Conservation (phyloP, 1,139 yeast genomes). For the Candida labiduridarum region DNA sequence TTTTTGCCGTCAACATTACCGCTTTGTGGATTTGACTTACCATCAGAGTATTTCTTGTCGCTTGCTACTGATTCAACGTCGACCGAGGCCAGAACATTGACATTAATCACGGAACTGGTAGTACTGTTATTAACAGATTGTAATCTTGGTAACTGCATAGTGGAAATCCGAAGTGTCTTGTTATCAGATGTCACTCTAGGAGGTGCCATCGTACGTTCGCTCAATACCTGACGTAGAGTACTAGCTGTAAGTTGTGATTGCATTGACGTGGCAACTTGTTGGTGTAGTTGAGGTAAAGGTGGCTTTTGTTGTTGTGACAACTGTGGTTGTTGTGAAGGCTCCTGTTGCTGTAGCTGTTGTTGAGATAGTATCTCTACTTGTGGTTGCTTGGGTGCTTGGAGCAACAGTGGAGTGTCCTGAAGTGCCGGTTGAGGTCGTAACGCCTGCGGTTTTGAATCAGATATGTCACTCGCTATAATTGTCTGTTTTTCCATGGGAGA, state of each 20-base stretch:
- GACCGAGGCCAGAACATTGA: conserved; percentile 32
- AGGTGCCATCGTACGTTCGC: conserved; percentile 10
- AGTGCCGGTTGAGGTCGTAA: neutral
- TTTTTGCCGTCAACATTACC: neutral
- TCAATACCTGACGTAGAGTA: conserved; percentile 1
- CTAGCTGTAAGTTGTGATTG: neutral
- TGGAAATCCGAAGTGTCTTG: conserved; percentile 32
- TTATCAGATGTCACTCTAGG: conserved; percentile 37
- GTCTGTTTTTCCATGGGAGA: conserved; percentile 1
- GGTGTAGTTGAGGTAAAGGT: neutral
- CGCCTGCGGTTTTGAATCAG: neutral
- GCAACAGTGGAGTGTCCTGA: neutral
- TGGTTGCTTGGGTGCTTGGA: neutral
- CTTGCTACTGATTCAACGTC: conserved; percentile 14
- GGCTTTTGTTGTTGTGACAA: neutral
- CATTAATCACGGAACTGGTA: conserved; percentile 36
- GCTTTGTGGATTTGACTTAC: conserved; percentile 10
- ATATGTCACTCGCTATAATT: neutral
- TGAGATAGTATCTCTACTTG: neutral
- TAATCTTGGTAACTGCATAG: conserved; percentile 21
- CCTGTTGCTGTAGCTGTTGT: conserved; percentile 1
- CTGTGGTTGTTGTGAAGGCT: neutral
- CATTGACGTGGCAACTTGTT: neutral
- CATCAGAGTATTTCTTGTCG: neutral
- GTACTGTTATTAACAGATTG: conserved; percentile 24